Evolutionary conservation across 176 grass and related monocot species (phyloP), one percentile per base, ranked within the genome.

Genomic region (Cymbopogon citratus): DNA sequence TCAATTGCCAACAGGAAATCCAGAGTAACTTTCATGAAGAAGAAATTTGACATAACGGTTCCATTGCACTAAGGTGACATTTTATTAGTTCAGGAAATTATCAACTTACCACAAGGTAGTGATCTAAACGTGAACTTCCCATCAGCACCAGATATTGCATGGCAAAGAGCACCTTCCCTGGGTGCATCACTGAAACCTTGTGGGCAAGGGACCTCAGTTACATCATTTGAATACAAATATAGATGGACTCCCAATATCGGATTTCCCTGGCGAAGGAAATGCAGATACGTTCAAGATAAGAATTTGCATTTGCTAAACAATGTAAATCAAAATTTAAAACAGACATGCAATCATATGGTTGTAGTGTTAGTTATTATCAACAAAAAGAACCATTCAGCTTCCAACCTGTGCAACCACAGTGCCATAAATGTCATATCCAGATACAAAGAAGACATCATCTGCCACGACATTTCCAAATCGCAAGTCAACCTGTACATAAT

Each of bases 191-290:
- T 75, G 59, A 81, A 86, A 73, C 77, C 91, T 91, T 91, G 85
- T 6, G 89, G 75, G 66, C 96, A 98, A 87, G 85, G 63, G 35
- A 91, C 90, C 38, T 90, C 74, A 3, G 54, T 79, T 36, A 98
- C 76, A 26, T 98, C 96, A 67, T 86, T 91, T 80, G 96, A 98
- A 91, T 98, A 95, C 62, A 99, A 77, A 76, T 90, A 99, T 28
- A 99, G 24, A 56, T 93, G 83, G 62, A 99, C 96, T 81, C 96
- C 96, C 82, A 95, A 84, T 61, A 99, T 99, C 35, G 96, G 96
- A 74, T 99, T 99, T 71, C 96, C 96, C 96, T 99, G 63, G 54
- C 52, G 68, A 63, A 60, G 38, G 57, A 83, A 74, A 66, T 57
- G 18, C 12, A 56, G 66, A 71, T 65, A 52, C 63, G 13, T 86